phyloP scores from a whole-genome alignment of 352 stramenopile species.

The Halophytophthora batemanensis region DNA sequence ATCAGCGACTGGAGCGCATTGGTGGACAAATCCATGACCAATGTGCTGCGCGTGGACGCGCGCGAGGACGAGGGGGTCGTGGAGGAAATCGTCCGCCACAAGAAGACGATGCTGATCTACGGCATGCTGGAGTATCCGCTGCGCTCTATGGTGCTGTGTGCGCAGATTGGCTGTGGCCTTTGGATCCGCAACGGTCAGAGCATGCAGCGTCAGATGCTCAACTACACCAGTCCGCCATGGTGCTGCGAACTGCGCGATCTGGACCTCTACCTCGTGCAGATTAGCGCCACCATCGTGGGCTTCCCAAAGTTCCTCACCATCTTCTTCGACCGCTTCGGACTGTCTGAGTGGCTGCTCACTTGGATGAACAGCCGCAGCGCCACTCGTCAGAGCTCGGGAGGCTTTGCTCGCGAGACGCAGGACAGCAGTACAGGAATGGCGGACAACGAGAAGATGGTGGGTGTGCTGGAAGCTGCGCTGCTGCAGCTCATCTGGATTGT shows the following conservation, averaged over 20 bases:
- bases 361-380: slow-evolving; percentile 50
- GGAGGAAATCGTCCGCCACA: slow-evolving; percentile 28
- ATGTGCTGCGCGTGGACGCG: slow-evolving; percentile 20
- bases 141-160: slow-evolving; percentile 67
- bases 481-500: slow-evolving; percentile 84
- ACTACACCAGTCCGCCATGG: slow-evolving; percentile 74
- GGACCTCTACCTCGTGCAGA: slow-evolving; percentile 73
- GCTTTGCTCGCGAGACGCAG: slow-evolving; percentile 22
- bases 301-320: slow-evolving; percentile 72
- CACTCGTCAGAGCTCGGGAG: slow-evolving; percentile 36
- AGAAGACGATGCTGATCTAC: slow-evolving; percentile 64
- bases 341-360: slow-evolving; percentile 70
- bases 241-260: slow-evolving; percentile 71
- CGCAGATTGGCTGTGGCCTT: slow-evolving; percentile 72
- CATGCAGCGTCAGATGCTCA: slow-evolving; percentile 79
- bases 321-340: slow-evolving; percentile 79
- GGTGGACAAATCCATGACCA: slow-evolving; percentile 45
- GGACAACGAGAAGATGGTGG: slow-evolving; percentile 61
- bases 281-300: slow-evolving; percentile 52
- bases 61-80: slow-evolving; percentile 18
- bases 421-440: slow-evolving; percentile 7
- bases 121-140: slow-evolving; percentile 78
- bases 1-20: slow-evolving; percentile 49
- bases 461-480: slow-evolving; percentile 74
- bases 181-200: slow-evolving; percentile 86